Percentiles rank a stretch among this genome's conserved stretches.
phyloP scores from a whole-genome alignment of 1,284 basidiomycete genomes.

The Cryptococcus amylolentus region DNA sequence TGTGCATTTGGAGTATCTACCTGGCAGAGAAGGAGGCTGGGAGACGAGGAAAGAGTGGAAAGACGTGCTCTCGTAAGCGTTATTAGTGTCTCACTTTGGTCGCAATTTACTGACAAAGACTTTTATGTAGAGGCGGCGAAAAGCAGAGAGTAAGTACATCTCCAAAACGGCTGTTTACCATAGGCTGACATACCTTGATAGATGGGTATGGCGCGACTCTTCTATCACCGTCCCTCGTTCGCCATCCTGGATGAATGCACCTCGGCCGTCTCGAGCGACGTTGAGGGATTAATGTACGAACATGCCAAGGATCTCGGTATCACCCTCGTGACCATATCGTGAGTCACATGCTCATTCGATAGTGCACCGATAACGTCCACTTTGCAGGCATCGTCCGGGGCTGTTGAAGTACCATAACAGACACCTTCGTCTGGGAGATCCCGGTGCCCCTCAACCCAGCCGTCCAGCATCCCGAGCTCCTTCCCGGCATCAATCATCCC shows the following conservation, averaged over 20 bases:
- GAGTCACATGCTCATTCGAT: constrained; percentile 48
- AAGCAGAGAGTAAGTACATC: constrained; percentile 70
- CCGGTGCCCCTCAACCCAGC: constrained; percentile 2
- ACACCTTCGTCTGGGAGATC: constrained; percentile 50
- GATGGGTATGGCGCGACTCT: constrained; percentile 59
- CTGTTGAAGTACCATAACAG: constrained; percentile 55
- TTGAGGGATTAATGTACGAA: constrained; percentile 94
- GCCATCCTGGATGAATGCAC: constrained; percentile 73
- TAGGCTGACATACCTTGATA: constrained; percentile 31
- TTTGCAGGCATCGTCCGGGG: constrained; percentile 51
- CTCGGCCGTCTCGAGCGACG: constrained; percentile 92
- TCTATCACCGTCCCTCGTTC: constrained; percentile 42
- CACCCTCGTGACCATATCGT: constrained; percentile 87
- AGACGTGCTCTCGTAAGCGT: constrained; percentile 63
- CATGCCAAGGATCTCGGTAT: constrained; percentile 87
- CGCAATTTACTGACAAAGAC: not conserved
- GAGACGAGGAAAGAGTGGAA: constrained; percentile 91
- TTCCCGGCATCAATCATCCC: not conserved
- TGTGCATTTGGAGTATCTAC: constrained; percentile 81
- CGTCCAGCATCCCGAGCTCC: not conserved
- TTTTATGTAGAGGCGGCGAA: constrained; percentile 73
- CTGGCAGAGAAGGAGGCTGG: constrained; percentile 85
- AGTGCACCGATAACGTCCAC: not conserved
- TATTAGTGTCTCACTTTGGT: not conserved
- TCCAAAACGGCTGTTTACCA: not conserved